Conservation (phyloP, 2,329 filamentous ascomycete species). For the Hawksworthiomyces lignivorus region DNA sequence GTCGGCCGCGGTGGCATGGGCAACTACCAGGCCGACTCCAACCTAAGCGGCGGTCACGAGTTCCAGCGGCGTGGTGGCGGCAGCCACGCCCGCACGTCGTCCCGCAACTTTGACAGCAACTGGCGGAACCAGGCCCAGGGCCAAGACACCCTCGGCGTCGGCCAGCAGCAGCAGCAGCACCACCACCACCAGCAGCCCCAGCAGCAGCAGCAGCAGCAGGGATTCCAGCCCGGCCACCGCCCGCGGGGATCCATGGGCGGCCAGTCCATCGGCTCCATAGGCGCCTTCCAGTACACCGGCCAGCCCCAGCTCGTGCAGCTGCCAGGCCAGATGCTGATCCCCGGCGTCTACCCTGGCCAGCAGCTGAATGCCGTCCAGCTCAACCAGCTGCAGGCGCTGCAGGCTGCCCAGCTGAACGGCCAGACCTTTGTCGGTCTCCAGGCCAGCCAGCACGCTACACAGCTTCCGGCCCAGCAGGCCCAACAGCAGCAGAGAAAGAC, state of each 20-base stretch:
- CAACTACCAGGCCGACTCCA: conserved; percentile 46
- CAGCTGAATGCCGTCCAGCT: conserved; percentile 80
- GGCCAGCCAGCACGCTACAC: conserved; percentile 65
- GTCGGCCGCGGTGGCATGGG: conserved; percentile 55
- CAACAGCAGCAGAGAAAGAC: conserved; percentile 94
- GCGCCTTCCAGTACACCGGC: conserved; percentile 78
- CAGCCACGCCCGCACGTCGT: conserved; percentile 73
- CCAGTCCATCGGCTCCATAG: conserved; percentile 73
- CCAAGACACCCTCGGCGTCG: conserved; percentile 44
- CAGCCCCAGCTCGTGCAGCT: conserved; percentile 86
- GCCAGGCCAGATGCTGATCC: conserved; percentile 78
- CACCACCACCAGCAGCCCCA: conserved; percentile 43
- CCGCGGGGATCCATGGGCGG: conserved; percentile 76
- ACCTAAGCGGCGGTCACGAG: conserved; percentile 40
- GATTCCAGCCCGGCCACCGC: conserved; percentile 90
- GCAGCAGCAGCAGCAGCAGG: conserved; percentile 47
- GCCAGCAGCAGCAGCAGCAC: conserved; percentile 22
- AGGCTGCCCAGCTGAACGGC: conserved; percentile 76
- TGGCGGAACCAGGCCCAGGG: conserved; percentile 78
- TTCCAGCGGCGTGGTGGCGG: conserved; percentile 72
- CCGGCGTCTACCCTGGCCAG: conserved; percentile 76
- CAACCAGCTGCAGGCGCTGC: conserved; percentile 83
- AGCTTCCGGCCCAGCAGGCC: conserved; percentile 57
- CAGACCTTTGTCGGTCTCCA: conserved; percentile 64
- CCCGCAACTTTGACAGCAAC: conserved; percentile 95